Evolutionary conservation across 106 monocot genomes (phyloP).

Genomic region (Dendrobium huoshanense): DNA sequence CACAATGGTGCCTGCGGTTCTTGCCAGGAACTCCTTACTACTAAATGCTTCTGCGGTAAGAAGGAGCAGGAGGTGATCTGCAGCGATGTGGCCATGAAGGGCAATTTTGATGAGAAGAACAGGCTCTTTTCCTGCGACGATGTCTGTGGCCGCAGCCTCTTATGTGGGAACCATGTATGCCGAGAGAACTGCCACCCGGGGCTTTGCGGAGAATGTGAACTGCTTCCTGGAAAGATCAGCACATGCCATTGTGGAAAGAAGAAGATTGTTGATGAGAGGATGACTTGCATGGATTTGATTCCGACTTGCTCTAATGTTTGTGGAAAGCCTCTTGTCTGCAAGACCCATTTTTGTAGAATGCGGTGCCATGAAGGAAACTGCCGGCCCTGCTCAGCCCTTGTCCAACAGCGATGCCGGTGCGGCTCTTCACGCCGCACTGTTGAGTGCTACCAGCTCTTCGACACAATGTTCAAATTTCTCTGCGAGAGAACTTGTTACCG

Average conservation of each 20-base stretch:
- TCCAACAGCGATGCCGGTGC: conserved; percentile 83
- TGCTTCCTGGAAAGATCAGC: conserved; percentile 41
- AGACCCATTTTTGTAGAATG: conserved; percentile 47
- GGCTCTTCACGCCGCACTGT: conserved; percentile 50
- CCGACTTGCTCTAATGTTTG: conserved; percentile 67
- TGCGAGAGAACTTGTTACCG: conserved; percentile 77
- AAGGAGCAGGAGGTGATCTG: conserved; percentile 61
- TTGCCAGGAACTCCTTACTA: conserved; percentile 42
- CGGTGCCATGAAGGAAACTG: conserved; percentile 82
- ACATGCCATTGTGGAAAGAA: conserved; percentile 80
- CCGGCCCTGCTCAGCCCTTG: conserved; percentile 43
- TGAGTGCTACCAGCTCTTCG: conserved; percentile 57
- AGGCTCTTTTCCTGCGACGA: conserved; percentile 70
- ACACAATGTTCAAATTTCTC: conserved; percentile 30
- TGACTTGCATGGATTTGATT: conserved; percentile 75
- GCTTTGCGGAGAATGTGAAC: conserved; percentile 65
- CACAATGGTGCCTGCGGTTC: conserved; percentile 62
- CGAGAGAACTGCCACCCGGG: conserved; percentile 70
- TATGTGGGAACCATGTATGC: conserved; percentile 78
- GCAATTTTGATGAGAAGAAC: conserved; percentile 20
- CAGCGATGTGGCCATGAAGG: conserved; percentile 56
- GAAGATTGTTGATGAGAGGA: conserved; percentile 26
- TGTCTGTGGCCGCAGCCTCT: conserved; percentile 39
- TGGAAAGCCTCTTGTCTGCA: conserved; percentile 58
- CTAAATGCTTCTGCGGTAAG: conserved; percentile 76